Evolutionary conservation across 2,329 filamentous ascomycete species (phyloP).

Genomic region (Sporothrix protearum): DNA sequence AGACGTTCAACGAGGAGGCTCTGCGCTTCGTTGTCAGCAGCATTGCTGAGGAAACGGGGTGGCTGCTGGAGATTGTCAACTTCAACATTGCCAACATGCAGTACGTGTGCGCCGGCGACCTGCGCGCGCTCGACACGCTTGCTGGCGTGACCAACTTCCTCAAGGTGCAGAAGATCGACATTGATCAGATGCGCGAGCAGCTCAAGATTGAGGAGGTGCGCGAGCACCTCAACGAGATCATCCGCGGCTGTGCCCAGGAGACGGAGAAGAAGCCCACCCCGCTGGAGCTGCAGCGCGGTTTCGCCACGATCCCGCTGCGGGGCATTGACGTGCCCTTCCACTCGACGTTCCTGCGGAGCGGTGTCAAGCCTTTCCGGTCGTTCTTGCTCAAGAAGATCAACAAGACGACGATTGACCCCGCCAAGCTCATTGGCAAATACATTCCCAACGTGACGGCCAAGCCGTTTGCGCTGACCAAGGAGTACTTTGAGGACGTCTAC

Average conservation of each 20-base stretch:
- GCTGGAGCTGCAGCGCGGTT: constrained; percentile 86
- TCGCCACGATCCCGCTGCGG: constrained; percentile 92
- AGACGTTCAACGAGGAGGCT: constrained; percentile 97
- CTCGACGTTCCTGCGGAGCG: constrained; percentile 94
- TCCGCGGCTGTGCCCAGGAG: constrained; percentile 79
- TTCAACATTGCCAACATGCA: constrained; percentile 78
- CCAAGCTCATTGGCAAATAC: constrained; percentile 96
- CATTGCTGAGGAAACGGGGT: constrained; percentile 87
- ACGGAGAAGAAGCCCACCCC: constrained; percentile 86
- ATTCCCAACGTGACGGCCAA: constrained; percentile 97
- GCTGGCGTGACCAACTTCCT: constrained; percentile 88
- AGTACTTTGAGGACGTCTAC: constrained; percentile 99
- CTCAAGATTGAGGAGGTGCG: constrained; percentile 88
- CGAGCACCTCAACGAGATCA: constrained; percentile 83
- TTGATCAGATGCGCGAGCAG: constrained; percentile 84
- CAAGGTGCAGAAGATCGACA: constrained; percentile 96
- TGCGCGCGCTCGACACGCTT: constrained; percentile 67
- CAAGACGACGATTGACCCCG: constrained; percentile 96
- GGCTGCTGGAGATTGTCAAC: constrained; percentile 99
- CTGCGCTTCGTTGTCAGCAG: constrained; percentile 95
- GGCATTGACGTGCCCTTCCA: constrained; percentile 99
- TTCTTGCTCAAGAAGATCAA: constrained; percentile 99
- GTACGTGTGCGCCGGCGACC: constrained; percentile 68
- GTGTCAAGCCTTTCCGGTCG: constrained; percentile 97
- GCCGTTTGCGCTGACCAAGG: constrained; percentile 92